A percentile compares a stretch with the other conserved stretches of the same genome.
These are phyloP conservation scores for Heterobasidion parviporum DNA, from an alignment of 1,284 basidiomycete genomes.

Conservation along the genomic window DNA sequence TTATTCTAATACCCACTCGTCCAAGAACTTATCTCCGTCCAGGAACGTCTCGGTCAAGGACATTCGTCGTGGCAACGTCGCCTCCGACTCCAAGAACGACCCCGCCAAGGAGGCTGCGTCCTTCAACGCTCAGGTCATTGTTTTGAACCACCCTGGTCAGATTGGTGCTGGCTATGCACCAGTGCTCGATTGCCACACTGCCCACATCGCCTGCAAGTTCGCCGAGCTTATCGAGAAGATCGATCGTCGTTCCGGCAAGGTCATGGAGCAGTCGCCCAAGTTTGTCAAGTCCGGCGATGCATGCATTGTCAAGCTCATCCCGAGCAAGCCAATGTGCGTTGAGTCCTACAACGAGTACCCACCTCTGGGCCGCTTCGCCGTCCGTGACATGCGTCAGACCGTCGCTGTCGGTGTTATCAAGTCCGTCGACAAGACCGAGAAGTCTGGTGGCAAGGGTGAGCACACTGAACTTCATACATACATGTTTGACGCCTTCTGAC, in stretches of 20 bases:
- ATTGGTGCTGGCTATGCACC: conserved; percentile 97
- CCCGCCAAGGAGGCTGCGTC: conserved; percentile 99
- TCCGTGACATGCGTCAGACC: conserved; percentile 98
- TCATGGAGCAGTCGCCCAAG: conserved; percentile 84
- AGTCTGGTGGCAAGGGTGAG: conserved; percentile 76
- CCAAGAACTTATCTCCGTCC: conserved; percentile 8
- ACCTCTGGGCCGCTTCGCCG: conserved; percentile 98
- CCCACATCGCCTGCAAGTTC: conserved; percentile 99
- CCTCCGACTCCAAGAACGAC: conserved; percentile 99
- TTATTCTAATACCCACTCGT: neutral
- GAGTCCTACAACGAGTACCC: conserved; percentile 98
- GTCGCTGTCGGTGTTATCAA: conserved; percentile 98
- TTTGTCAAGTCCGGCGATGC: conserved; percentile 96
- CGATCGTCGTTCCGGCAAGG: conserved; percentile 96
- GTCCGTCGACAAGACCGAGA: conserved; percentile 89
- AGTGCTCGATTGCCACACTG: conserved; percentile 99
- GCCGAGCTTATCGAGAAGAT: conserved; percentile 98
- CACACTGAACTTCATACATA: conserved; percentile 8
- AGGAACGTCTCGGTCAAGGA: conserved; percentile 99
- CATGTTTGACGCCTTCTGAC: conserved; percentile 9
- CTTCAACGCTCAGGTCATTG: conserved; percentile 99
- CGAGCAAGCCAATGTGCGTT: conserved; percentile 97
- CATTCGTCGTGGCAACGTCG: conserved; percentile 99
- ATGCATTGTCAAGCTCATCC: conserved; percentile 96
- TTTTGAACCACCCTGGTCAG: conserved; percentile 99